These are phyloP conservation scores for Cyanidium caldarium DNA, from an alignment of 23 red algal genomes.

Conservation along the genomic window DNA sequence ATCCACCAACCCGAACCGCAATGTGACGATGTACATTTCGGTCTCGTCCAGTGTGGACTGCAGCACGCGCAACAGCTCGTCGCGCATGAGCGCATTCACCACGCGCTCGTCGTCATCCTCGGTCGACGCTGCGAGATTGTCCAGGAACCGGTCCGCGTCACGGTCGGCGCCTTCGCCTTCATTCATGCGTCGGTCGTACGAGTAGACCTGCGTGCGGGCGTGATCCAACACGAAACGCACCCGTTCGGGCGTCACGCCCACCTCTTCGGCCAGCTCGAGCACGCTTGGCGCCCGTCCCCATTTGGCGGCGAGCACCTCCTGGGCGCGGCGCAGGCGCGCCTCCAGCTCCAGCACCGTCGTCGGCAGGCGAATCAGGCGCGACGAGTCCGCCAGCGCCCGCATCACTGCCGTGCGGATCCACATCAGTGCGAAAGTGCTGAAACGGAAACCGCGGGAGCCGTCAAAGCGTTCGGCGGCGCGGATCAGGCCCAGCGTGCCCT, in stretches of 20 bases:
- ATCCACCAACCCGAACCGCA: conserved; percentile 94
- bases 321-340: conserved; percentile 29
- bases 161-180: conserved; percentile 1
- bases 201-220: conserved; percentile 13
- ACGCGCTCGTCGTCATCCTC: conserved; percentile 53
- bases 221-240: conserved; percentile 49
- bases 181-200: conserved; percentile 22
- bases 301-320: neutral
- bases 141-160: conserved; percentile 10
- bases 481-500: conserved; percentile 79
- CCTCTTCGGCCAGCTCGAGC: conserved; percentile 24
- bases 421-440: conserved; percentile 87
- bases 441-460: conserved; percentile 40
- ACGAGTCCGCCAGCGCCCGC: conserved; percentile 30
- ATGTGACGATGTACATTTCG: conserved; percentile 51
- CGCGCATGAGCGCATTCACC: conserved; percentile 26
- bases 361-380: conserved; percentile 49
- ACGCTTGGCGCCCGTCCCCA: conserved; percentile 21
- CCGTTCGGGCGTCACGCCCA: conserved; percentile 48
- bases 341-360: conserved; percentile 32
- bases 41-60: conserved; percentile 27
- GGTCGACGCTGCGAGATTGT: conserved; percentile 25
- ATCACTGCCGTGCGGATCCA: conserved; percentile 69
- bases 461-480: conserved; percentile 87
- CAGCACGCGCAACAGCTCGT: conserved; percentile 31